Conservation (phyloP, 78 protist genomes). For the Monosiga brevicollis region DNA sequence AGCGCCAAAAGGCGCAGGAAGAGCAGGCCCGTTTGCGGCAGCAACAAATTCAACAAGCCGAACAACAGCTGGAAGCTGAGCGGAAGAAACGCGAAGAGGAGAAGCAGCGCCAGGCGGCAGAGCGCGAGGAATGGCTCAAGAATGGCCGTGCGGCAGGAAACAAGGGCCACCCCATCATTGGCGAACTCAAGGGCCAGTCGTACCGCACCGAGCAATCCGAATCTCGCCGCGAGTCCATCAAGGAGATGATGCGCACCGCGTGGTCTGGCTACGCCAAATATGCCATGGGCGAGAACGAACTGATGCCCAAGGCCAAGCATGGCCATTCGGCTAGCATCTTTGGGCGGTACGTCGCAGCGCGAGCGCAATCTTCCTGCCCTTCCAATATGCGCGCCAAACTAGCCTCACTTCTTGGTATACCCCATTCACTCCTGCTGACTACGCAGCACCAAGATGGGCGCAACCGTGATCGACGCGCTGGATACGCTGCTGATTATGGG, state of each 20-base stretch:
- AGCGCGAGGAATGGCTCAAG: not conserved
- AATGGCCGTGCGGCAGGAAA: not conserved
- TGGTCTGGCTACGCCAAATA: slow-evolving; percentile 3
- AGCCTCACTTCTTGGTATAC: not conserved
- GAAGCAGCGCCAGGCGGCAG: not conserved
- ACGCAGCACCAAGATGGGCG: no score
- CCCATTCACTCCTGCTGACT: not conserved
- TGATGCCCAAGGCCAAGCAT: not conserved
- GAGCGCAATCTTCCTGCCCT: no score
- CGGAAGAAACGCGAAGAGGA: not conserved
- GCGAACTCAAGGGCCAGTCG: not conserved
- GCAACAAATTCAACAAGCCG: not conserved
- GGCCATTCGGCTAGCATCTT: not conserved
- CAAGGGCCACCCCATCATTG: not conserved
- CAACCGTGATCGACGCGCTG: slow-evolving; percentile 54
- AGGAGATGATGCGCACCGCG: slow-evolving; percentile 1
- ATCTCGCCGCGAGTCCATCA: not conserved
- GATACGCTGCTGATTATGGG: slow-evolving; percentile 59
- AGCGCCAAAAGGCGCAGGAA: no score
- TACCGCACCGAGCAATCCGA: not conserved
- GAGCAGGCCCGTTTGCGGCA: no score
- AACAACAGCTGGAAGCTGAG: not conserved
- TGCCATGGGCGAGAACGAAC: slow-evolving; percentile 28
- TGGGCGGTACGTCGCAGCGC: not conserved
- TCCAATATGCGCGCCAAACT: no score